phyloP scores from a whole-genome alignment of 768 basidiomycete genomes.

The Mrakia hoshinonis region DNA sequence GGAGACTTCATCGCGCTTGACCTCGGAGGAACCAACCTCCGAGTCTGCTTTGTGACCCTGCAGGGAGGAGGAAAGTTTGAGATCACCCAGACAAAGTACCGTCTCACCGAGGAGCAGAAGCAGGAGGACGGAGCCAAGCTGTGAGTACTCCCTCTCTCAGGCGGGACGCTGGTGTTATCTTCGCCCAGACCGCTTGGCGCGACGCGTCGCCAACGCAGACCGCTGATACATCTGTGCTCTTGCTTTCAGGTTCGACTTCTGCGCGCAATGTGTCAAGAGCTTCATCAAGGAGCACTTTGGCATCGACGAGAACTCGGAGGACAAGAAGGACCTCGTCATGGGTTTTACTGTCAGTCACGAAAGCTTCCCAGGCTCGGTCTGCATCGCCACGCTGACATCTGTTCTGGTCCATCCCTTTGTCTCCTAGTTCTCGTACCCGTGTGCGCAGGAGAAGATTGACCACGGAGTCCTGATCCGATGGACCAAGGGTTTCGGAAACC shows the following conservation, averaged over 20 bases:
- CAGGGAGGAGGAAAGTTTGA: conserved; percentile 93
- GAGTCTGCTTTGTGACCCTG: conserved; percentile 89
- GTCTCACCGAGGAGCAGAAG: conserved; percentile 94
- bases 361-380: conserved; percentile 34
- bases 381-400: neutral
- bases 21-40: conserved; percentile 79
- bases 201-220: neutral
- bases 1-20: conserved; percentile 81
- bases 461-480: conserved; percentile 70
- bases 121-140: conserved; percentile 90
- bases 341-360: conserved; percentile 83
- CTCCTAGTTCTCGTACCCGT: conserved; percentile 83
- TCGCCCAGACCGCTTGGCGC: too few species aligned
- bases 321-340: conserved; percentile 56
- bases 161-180: too few species aligned
- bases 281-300: conserved; percentile 68
- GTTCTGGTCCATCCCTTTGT: neutral
- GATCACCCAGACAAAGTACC: conserved; percentile 94
- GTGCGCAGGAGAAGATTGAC: conserved; percentile 85
- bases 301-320: conserved; percentile 34
- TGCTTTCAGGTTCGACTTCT: conserved; percentile 64
- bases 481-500: conserved; percentile 97
- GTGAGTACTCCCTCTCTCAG: conserved; percentile 40
- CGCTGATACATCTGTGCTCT: neutral
- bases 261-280: conserved; percentile 80